Evolutionary conservation across 2,329 filamentous ascomycete species (phyloP), one percentile per base, ranked within the genome.

Genomic region (Calonectria pseudoturangicola): DNA sequence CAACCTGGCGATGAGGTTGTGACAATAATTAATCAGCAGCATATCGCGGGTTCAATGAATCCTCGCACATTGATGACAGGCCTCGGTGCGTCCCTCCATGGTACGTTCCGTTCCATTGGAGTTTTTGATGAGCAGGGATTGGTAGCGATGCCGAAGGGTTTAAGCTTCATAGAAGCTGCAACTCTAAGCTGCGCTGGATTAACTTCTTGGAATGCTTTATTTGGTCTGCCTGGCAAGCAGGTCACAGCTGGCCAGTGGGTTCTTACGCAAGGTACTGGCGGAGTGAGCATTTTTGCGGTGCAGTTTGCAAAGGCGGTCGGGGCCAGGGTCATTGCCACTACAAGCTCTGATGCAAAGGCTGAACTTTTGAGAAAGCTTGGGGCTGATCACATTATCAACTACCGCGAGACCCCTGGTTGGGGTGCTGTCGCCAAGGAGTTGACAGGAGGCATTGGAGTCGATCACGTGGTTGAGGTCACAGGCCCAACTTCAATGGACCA

Each of bases 121-220:
- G 76, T 75, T 6, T 84, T 83, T 62, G 74, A 79, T 63, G 82
- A 84, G 47, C 89, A 93, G 56, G 92, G 91, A 0, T 87, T 94
- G 3, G 91, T 94, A 10, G 80, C 83, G 47, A 87, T 90, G 78
- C 93, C 93, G 0, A 76, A 80, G 4, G 86, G 85, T 18, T 80
- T 91, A 5, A 85, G 76, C 66, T 86, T 84, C 50, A 71, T 83
- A 1, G 88, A 91, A 72, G 87, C 84, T 1, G 83, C 86, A 30
- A 90, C 88, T 0, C 82, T 91, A 0, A 80, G 85, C 2, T 90
- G 88, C 72, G 89, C 89, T 0, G 89, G 85, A 1, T 71, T 91
- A 13, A 90, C 89, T 0, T 88, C 88, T 2, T 91, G 89, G 90
- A 91, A 91, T 75, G 88, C 88, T 8, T 80, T 91, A 4, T 91